Evolutionary conservation across 225 moss, liverwort and hornwort species (phyloP), one percentile per base, ranked within the genome.

Genomic region (Polytrichum commune): DNA sequence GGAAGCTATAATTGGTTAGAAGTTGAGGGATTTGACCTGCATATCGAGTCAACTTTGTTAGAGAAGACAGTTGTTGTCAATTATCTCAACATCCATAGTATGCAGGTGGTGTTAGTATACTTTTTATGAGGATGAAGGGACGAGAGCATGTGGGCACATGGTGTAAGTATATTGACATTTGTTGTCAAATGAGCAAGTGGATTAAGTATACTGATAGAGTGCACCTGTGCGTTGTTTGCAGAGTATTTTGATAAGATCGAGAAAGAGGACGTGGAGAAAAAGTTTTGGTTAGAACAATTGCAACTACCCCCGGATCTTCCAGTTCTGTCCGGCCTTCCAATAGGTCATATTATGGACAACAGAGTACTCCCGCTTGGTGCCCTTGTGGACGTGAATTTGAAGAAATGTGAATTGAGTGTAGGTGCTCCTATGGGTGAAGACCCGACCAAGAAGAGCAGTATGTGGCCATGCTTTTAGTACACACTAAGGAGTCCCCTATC

Each of bases 251-350:
- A 70, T 29, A 56, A 29, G 27, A 63, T 55, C 6, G 20, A 23
- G 54, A 64, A 73, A 53, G 66, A 76, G 33, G 62, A 70, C 20
- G 35, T 27, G 60, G 74, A 73, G 54, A 75, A 79, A 62, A 74
- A 73, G 76, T 83, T 83, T n/a, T 83, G 83, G 79, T 76, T 83
- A 27, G 73, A 83, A 61, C 69, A 83, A 73, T 53, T 83, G 79
- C 75, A 56, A 24, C 38, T 79, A 65, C 83, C 79, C 22, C 72
- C 55, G 5, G 73, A 76, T 63, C 75, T 83, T 55, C 83, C 83
- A 30, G 70, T 83, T 27, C 60, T 83, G 69, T 73, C 79, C 23
- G 83, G 73, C 53, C 62, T 83, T 29, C 79, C 76, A 10, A 76
- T 83, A 29, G 76, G 83, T 27, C 83, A 83, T 27, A 79, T 76